Base-by-base conservation (phyloP, 495 filamentous ascomycete genomes). In the Astrocystis sublimbata region DNA sequence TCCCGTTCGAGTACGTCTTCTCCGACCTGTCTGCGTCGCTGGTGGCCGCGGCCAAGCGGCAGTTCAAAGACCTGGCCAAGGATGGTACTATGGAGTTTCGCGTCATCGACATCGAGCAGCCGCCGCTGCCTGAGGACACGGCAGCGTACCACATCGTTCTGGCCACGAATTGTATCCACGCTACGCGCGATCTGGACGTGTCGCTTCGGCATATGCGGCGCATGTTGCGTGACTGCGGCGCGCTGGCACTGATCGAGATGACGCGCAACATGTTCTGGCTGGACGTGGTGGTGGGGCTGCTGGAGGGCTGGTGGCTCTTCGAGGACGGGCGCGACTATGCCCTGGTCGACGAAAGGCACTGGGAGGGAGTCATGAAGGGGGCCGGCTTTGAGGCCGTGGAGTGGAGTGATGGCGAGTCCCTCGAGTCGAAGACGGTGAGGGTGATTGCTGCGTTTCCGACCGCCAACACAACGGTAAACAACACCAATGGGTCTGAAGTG, bases 291-390 rank as follows among this genome's bases (percentile, higher is more conserved):
- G 83, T 76, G 55, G 81, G 81, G 5, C 64, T 82, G 10, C 72
- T 84, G 1, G 79, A 81, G 21, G 82, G 82, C 4, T 84, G 83
- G 83, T 84, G 83, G 82, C 67, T 80, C 1, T 79, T 79, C 23
- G 72, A 78, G 15, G 79, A 84, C 50, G 77, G 77, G 5, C 76
- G 79, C 0, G 65, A 53, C 0, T 76, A 85, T 62, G 78, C 81
- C 0, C 63, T 84, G 7, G 69, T 71, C 3, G 61, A 68, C 10
- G 66, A 71, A 15, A 26, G 53, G 8, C 51, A 51, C 1, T 83
- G 81, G 81, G 67, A 79, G 42, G 49, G 49, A 0, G 70, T 69
- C 21, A 67, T 86, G 1, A 63, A 71, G 19, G 47, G 63, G 0
- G 75, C 68, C 0, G 83, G 83, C 0, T 85, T 77, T 66, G 68